Base-by-base conservation (phyloP, 306 rosid species). In the Rubus idaeus region DNA sequence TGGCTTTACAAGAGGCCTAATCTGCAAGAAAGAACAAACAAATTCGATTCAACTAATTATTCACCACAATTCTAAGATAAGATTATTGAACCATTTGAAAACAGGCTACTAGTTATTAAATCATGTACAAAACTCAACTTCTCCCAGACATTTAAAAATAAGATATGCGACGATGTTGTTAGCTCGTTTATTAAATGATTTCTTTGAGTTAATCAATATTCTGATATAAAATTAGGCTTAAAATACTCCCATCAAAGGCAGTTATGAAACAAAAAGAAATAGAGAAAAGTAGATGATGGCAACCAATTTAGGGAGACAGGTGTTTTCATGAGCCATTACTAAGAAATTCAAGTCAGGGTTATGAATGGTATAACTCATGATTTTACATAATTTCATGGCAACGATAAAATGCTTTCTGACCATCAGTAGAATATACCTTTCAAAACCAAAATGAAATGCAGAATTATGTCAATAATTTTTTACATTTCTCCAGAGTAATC, bases 1-100 rank as follows among this genome's bases (percentile, higher is more conserved):
- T 81, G 99, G 99, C 69, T 42, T 86, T 30, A 92, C 96, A 68
- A 95, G 97, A 77, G 97, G 97, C 91, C 67, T 95, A 82, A 95
- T 92, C 98, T 95, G 95, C 85, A 82, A 68, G 11, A 60, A 73
- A 51, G 40, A 81, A 75, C 53, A 71, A 62, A 70, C 35, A 7
- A 70, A 17, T 45, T 62, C 68, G 62, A 57, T 64, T 77, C 74
- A 70, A 82, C 76, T 56, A 79, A 69, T 44, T 69, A 9, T 35
- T 35, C 68, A 23, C 40, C 0, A 7, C 56, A 66, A 74, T 6
- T 46, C 52, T 39, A 10, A 58, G 71, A 69, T 26, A 55, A 20
- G 51, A 71, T 58, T 61, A 50, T 57, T 23, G 17, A 50, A 67
- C 30, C 69, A 68, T 78, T 80, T 56, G 78, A 14, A 75, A 74